Evolutionary conservation across 2,329 filamentous ascomycete genomes (phyloP).

Genomic region (Alternaria gansuensis): DNA sequence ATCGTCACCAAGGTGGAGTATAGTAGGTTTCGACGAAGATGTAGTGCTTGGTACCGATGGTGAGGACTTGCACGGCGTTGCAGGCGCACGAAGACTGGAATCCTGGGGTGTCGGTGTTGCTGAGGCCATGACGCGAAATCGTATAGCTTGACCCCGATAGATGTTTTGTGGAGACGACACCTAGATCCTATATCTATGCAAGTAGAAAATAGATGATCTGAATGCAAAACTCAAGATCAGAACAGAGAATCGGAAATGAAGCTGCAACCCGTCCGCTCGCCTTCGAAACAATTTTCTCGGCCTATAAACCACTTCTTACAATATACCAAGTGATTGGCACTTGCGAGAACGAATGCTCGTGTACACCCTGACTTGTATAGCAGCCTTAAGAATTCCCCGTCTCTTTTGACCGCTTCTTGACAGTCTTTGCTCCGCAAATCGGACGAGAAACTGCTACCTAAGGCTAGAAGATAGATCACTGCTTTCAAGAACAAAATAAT

Average conservation of each 20-base stretch:
- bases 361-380: slow-evolving; percentile 1
- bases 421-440: too few relatives aligned
- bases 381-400: neutral
- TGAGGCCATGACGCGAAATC: slow-evolving; percentile 26
- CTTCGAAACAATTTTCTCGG: neutral
- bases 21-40: slow-evolving; percentile 43
- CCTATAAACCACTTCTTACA: neutral
- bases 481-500: neutral
- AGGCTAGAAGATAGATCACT: neutral
- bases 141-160: neutral
- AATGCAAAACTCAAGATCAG: neutral
- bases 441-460: neutral
- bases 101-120: slow-evolving; percentile 41
- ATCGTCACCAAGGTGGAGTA: slow-evolving; percentile 58
- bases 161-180: neutral
- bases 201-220: neutral
- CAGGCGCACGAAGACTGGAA: slow-evolving; percentile 30
- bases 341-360: neutral
- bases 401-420: neutral
- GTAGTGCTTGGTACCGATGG: neutral
- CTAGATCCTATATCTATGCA: neutral
- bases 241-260: neutral
- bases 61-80: slow-evolving; percentile 8
- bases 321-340: neutral
- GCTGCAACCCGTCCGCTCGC: too few relatives aligned